Evolutionary conservation across 2,329 filamentous ascomycete species (phyloP).

Genomic region (Dactylellina sp.): DNA sequence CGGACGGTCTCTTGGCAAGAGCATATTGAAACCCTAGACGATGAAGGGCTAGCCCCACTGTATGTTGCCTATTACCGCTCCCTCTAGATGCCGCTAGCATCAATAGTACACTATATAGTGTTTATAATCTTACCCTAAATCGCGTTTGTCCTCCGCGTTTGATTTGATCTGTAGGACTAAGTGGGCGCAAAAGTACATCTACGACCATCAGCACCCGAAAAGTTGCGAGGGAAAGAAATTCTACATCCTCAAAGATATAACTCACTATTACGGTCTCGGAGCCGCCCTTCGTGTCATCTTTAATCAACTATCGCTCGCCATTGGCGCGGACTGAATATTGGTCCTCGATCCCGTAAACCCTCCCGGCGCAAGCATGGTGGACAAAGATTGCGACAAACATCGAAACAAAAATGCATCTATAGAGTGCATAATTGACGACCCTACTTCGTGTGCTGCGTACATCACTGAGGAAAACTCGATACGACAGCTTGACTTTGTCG

Average conservation of each 20-base stretch:
- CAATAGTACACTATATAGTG: too few species aligned
- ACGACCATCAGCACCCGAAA: slow-evolving; percentile 46
- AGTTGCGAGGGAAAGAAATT: slow-evolving; percentile 51
- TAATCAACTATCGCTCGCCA: slow-evolving; percentile 33
- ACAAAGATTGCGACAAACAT: slow-evolving; percentile 23
- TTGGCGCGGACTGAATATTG: slow-evolving; percentile 32
- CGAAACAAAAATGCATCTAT: slow-evolving; percentile 25
- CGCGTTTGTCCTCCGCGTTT: background rate
- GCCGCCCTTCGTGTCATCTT: slow-evolving; percentile 45
- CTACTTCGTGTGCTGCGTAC: slow-evolving; percentile 37
- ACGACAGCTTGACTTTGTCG: background rate
- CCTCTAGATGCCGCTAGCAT: background rate
- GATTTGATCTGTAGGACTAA: slow-evolving; percentile 32
- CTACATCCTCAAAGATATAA: slow-evolving; percentile 32
- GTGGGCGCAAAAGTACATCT: slow-evolving; percentile 49
- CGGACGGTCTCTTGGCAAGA: slow-evolving; percentile 40
- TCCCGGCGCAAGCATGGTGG: slow-evolving; percentile 25
- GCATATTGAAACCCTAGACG: slow-evolving; percentile 42
- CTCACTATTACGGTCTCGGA: slow-evolving; percentile 28
- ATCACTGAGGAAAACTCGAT: slow-evolving; percentile 41
- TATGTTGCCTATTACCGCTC: slow-evolving; percentile 15
- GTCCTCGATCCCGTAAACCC: slow-evolving; percentile 37
- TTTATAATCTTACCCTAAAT: too few species aligned
- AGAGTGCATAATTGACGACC: slow-evolving; percentile 47
- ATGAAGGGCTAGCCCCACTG: slow-evolving; percentile 45